Conservation (phyloP, 2,329 filamentous ascomycete species). For the Paramyrothecium sp. region DNA sequence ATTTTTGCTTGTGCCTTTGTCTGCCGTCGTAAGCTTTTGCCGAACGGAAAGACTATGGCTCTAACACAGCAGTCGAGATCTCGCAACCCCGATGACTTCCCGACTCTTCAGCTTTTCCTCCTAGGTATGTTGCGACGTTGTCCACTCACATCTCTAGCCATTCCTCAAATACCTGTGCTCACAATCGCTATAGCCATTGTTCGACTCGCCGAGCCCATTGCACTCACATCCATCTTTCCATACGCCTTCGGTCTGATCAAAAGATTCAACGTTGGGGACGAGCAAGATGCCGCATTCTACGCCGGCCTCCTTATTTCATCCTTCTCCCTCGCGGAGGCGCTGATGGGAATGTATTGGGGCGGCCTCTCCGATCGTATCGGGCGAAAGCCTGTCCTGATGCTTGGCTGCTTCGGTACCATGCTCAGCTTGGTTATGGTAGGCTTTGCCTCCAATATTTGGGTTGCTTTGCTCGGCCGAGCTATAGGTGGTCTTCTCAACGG, state of each 20-base stretch:
- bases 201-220: conserved; percentile 88
- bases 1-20: conserved; percentile 29
- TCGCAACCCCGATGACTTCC: conserved; percentile 72
- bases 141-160: neutral
- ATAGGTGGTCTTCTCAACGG: conserved; percentile 84
- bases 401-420: conserved; percentile 81
- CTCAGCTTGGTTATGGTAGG: conserved; percentile 81
- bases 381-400: conserved; percentile 78
- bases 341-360: conserved; percentile 89
- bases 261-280: conserved; percentile 68
- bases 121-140: conserved; percentile 59
- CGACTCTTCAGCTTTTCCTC: conserved; percentile 77
- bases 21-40: conserved; percentile 42
- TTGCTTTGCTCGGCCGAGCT: conserved; percentile 73
- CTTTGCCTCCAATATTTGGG: conserved; percentile 78
- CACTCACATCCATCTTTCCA: conserved; percentile 88
- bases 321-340: conserved; percentile 77
- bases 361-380: conserved; percentile 77
- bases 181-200: conserved; percentile 67
- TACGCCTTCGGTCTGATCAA: conserved; percentile 86
- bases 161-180: conserved; percentile 12
- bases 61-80: conserved; percentile 48
- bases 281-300: conserved; percentile 80
- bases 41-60: conserved; percentile 46
- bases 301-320: conserved; percentile 85